These are phyloP conservation scores for Dactylonectria macrodidyma DNA, from an alignment of 2,329 filamentous ascomycete species.

Conservation along the genomic window DNA sequence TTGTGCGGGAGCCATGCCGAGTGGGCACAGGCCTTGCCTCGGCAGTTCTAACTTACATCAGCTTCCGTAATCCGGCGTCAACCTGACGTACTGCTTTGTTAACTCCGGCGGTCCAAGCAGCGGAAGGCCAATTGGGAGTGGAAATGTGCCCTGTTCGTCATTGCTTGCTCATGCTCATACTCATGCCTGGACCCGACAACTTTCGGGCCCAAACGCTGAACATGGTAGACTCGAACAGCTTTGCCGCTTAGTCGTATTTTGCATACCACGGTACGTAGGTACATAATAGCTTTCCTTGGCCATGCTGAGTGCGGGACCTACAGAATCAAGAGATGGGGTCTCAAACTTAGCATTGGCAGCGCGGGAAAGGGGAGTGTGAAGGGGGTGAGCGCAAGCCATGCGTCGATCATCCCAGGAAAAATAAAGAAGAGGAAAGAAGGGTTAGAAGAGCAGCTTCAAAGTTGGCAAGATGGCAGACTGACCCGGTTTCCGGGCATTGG, in stretches of 20 bases:
- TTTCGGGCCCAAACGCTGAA: slow-evolving; percentile 17
- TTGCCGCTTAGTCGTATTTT: slow-evolving; percentile 24
- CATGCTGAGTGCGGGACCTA: slow-evolving; percentile 12
- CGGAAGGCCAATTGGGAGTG: background rate
- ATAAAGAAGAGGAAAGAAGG: background rate
- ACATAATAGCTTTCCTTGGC: background rate
- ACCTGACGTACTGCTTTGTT: background rate
- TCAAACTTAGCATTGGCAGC: slow-evolving; percentile 20
- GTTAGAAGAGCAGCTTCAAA: background rate
- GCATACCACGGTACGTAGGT: slow-evolving; percentile 1
- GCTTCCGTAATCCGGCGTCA: background rate
- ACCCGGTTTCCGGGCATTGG: slow-evolving; percentile 32
- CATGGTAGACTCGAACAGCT: slow-evolving; percentile 5
- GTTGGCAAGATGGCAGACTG: slow-evolving; percentile 7
- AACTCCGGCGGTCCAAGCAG: background rate
- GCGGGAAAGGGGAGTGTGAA: background rate
- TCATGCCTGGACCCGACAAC: slow-evolving; percentile 19
- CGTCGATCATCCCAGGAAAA: background rate
- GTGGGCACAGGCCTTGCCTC: background rate
- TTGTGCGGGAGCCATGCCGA: background rate
- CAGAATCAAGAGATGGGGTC: slow-evolving; percentile 10
- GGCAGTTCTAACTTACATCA: background rate
- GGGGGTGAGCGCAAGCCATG: slow-evolving; percentile 1
- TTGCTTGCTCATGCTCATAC: background rate
- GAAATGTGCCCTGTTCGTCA: background rate